Evolutionary conservation across 495 filamentous ascomycete genomes (phyloP).

Genomic region (Xylaria intraflava): DNA sequence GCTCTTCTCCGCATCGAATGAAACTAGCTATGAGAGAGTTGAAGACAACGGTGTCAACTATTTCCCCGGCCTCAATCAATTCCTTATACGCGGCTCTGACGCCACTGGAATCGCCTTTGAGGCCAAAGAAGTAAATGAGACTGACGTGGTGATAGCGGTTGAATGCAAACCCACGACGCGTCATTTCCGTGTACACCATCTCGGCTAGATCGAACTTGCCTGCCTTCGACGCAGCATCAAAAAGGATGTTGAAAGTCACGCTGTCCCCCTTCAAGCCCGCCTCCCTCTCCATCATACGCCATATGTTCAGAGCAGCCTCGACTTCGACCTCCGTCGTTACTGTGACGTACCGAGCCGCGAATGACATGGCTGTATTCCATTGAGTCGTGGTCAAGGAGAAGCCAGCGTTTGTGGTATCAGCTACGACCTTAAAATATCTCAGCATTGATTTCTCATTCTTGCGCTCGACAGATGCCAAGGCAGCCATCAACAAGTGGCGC

Average conservation of each 20-base stretch:
- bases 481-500: slow-evolving; percentile 59
- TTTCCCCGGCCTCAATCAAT: slow-evolving; percentile 72
- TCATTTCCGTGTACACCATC: slow-evolving; percentile 77
- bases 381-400: slow-evolving; percentile 58
- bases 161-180: slow-evolving; percentile 52
- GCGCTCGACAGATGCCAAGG: slow-evolving; percentile 56
- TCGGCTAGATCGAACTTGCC: slow-evolving; percentile 76
- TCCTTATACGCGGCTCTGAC: slow-evolving; percentile 66
- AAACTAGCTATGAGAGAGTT: slow-evolving; percentile 80
- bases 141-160: slow-evolving; percentile 71
- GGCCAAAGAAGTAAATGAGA: slow-evolving; percentile 75
- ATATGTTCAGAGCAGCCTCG: slow-evolving; percentile 67
- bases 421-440: slow-evolving; percentile 74
- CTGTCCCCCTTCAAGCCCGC: slow-evolving; percentile 55
- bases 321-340: slow-evolving; percentile 57
- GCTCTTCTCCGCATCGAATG: slow-evolving; percentile 61
- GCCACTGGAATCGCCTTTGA: slow-evolving; percentile 58
- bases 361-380: slow-evolving; percentile 79
- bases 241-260: slow-evolving; percentile 86
- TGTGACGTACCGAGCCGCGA: slow-evolving; percentile 65
- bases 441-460: slow-evolving; percentile 58
- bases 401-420: slow-evolving; percentile 65
- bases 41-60: slow-evolving; percentile 80
- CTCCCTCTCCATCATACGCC: slow-evolving; percentile 80
- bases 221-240: slow-evolving; percentile 79